Percentiles rank a stretch among this genome's conserved stretches.
These are phyloP conservation scores for Vitellaria paradoxa DNA, from an alignment of 179 eudicot genomes.

Conservation along the genomic window DNA sequence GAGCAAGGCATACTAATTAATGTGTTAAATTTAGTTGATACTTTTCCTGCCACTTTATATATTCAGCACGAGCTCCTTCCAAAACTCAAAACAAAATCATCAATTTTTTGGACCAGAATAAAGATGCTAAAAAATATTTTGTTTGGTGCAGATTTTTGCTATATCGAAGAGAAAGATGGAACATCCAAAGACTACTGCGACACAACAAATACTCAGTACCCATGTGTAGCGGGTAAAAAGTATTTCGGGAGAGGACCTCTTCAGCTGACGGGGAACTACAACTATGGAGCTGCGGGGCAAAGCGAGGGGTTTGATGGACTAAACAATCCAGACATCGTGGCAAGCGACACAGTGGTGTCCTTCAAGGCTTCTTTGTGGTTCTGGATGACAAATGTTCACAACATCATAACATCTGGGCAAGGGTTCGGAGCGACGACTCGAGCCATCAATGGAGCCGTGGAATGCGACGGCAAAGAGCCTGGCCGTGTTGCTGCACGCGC, in stretches of 20 bases:
- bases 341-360: slow-evolving; percentile 14
- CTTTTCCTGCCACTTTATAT: too few species aligned
- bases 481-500: slow-evolving; percentile 17
- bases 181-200: slow-evolving; percentile 11
- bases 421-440: slow-evolving; percentile 14
- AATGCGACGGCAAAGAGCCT: slow-evolving; percentile 23
- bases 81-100: too few species aligned
- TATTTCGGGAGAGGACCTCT: slow-evolving; percentile 28
- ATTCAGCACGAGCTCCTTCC: too few species aligned
- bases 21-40: too few species aligned
- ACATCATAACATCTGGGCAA: slow-evolving; percentile 8
- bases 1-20: too few species aligned
- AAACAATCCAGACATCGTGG: slow-evolving; percentile 15
- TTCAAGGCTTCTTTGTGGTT: slow-evolving; percentile 30
- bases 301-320: slow-evolving; percentile 14
- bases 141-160: slow-evolving; percentile 24
- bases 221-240: slow-evolving; percentile 7
- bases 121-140: too few species aligned
- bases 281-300: slow-evolving; percentile 16
- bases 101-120: too few species aligned
- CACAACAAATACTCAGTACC: slow-evolving; percentile 11
- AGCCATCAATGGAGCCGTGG: slow-evolving; percentile 15
- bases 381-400: slow-evolving; percentile 27
- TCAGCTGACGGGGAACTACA: slow-evolving; percentile 24
- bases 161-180: slow-evolving; percentile 16